Evolutionary conservation across 768 basidiomycete genomes (phyloP).

Genomic region (Xanthoconium stramineum): DNA sequence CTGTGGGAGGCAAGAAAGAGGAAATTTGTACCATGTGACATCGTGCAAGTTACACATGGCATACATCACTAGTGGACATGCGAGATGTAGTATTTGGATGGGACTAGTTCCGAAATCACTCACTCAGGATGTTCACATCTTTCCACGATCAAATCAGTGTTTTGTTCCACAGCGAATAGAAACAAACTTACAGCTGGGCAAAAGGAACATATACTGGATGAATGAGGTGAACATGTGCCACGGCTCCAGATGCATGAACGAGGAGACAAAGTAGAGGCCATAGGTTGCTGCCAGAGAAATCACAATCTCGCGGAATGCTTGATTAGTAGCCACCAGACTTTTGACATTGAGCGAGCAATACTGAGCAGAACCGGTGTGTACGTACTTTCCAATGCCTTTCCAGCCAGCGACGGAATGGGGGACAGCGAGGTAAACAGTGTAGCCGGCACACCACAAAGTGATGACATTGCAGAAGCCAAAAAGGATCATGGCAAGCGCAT

Average conservation of each 20-base stretch:
- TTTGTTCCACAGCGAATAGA: neutral
- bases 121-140: conserved; percentile 81
- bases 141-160: conserved; percentile 9
- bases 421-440: conserved; percentile 82
- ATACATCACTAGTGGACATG: conserved; percentile 64
- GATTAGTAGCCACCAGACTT: conserved; percentile 60
- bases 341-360: conserved; percentile 26
- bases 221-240: conserved; percentile 98
- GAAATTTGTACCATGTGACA: conserved; percentile 59
- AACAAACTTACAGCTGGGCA: conserved; percentile 60
- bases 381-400: conserved; percentile 69
- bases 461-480: conserved; percentile 79
- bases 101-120: conserved; percentile 15
- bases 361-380: conserved; percentile 1
- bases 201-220: conserved; percentile 86
- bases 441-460: conserved; percentile 88
- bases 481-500: conserved; percentile 68
- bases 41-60: conserved; percentile 93
- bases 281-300: conserved; percentile 76
- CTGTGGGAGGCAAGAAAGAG: neutral
- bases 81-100: neutral
- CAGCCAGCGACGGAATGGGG: conserved; percentile 73
- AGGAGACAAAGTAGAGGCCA: conserved; percentile 81
- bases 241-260: conserved; percentile 87
- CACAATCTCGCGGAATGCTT: conserved; percentile 79